Conservation (phyloP, 2,329 filamentous ascomycete species). For the Colletotrichum karsti region DNA sequence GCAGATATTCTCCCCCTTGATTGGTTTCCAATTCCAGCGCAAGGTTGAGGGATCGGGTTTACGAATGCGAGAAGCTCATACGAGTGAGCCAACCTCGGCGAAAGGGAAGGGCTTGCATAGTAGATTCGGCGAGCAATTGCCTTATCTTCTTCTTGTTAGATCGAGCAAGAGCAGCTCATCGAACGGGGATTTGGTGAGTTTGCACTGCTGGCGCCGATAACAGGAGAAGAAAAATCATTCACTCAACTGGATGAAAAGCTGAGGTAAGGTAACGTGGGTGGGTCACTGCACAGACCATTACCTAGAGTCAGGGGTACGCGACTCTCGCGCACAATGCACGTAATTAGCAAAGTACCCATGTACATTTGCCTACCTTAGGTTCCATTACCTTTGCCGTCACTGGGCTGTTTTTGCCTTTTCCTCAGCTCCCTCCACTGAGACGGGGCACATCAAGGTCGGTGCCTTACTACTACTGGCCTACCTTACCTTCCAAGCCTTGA, state of each 20-base stretch:
- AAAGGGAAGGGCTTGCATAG: not conserved
- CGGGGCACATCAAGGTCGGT: too few relatives aligned
- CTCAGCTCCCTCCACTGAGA: not conserved
- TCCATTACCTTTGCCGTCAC: not conserved
- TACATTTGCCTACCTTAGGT: too few relatives aligned
- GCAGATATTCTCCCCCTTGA: constrained; percentile 11
- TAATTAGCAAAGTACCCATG: not conserved
- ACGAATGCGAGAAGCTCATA: not conserved
- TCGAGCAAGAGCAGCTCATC: too few relatives aligned
- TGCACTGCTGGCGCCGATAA: too few relatives aligned
- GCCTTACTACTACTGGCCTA: not conserved
- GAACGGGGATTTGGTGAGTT: too few relatives aligned
- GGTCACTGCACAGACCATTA: not conserved
- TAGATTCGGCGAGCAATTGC: too few relatives aligned
- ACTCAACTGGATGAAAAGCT: not conserved
- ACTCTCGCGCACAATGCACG: constrained; percentile 6
- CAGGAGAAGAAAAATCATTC: too few relatives aligned
- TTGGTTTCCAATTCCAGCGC: not conserved
- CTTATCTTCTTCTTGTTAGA: too few relatives aligned
- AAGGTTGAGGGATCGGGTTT: not conserved
- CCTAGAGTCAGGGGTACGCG: not conserved
- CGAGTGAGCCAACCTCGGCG: constrained; percentile 1
- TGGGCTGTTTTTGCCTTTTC: not conserved
- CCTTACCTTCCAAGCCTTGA: not conserved
- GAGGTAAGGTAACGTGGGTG: not conserved